Evolutionary conservation across 768 basidiomycete species (phyloP).

Genomic region (Lanmaoa pseudosensibilis): DNA sequence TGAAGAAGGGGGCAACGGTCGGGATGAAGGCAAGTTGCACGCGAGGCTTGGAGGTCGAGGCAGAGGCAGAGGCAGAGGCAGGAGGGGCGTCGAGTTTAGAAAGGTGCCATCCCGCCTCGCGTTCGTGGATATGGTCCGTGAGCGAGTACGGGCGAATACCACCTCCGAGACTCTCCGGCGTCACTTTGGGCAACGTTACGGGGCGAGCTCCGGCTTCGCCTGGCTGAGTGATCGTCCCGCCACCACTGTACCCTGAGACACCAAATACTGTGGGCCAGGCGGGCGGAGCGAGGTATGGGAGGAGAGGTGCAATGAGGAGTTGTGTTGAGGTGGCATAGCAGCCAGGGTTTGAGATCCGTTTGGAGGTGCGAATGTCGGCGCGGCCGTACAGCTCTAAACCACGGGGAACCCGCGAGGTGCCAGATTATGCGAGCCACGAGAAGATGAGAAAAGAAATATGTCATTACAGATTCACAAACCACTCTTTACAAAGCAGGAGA

Average conservation of each 20-base stretch:
- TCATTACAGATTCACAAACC: slow-evolving; percentile 36
- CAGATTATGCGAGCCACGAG: slow-evolving; percentile 13
- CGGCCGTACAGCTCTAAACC: slow-evolving; percentile 86
- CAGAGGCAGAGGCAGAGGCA: not conserved
- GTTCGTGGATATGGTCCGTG: slow-evolving; percentile 98
- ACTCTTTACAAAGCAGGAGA: slow-evolving; percentile 29
- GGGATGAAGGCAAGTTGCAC: slow-evolving; percentile 84
- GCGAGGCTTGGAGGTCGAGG: slow-evolving; percentile 7
- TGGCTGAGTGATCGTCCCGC: slow-evolving; percentile 75
- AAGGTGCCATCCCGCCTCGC: slow-evolving; percentile 88
- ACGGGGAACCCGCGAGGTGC: not conserved
- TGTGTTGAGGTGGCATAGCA: slow-evolving; percentile 96
- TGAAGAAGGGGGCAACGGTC: slow-evolving; percentile 90
- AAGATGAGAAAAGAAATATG: slow-evolving; percentile 35
- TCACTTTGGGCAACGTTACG: slow-evolving; percentile 77
- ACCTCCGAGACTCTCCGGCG: slow-evolving; percentile 69
- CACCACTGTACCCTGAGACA: slow-evolving; percentile 93
- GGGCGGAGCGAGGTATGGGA: slow-evolving; percentile 60
- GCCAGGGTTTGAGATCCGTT: slow-evolving; percentile 94
- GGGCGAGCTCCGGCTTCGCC: slow-evolving; percentile 65
- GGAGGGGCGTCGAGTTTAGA: slow-evolving; percentile 48
- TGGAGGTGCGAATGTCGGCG: slow-evolving; percentile 60
- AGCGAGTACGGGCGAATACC: slow-evolving; percentile 84
- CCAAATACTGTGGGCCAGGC: slow-evolving; percentile 86
- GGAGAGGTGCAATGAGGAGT: slow-evolving; percentile 86